Base-by-base conservation (phyloP, 208 protist genomes). In the Endotrypanum monterogeii region DNA sequence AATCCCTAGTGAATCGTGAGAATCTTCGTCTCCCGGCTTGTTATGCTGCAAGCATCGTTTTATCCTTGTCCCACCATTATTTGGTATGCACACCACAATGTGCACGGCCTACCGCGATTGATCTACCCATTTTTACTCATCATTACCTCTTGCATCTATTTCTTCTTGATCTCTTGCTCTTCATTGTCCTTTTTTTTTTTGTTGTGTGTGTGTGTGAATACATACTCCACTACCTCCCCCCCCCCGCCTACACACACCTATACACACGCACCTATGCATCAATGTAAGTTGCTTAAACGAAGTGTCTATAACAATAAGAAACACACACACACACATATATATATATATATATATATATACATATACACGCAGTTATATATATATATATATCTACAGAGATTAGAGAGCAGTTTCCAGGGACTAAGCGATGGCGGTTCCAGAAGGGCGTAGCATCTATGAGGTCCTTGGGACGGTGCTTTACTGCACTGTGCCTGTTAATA, bases 381-480 rank as follows among this genome's bases (percentile, higher is more conserved):
- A 32, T 9, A 62, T 25, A 68, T 25, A 25, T 12, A n/a, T n/a
- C n/a, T n/a, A n/a, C n/a, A n/a, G n/a, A n/a, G n/a, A 12, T 9
- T 3, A 5, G 37, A 18, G 14, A 65, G 11, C 39, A 20, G 23
- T 23, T 18, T 18, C 37, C 28, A 37, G 23, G 25, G 60, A 28
- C 28, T 12, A 28, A 39, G 71, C 28, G 11, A 93, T 92, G 88
- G 74, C 86, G 20, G 55, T 69, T 20, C 63, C 80, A n/a, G 82
- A 84, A 20, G 77, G 65, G 1, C 73, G 61, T 3, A 94, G 88
- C 76, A 70, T 92, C 28, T 96, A 96, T 62, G 84, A 93, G 66
- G 71, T 75, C 14, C 76, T 85, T 23, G 91, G 91, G 28, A 96
- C 91, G 0, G 81, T 94, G 2, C 82, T 94, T 2, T 94, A 89